These are phyloP conservation scores for Pterulicium gracile DNA, from an alignment of 1,284 basidiomycete genomes.

Conservation along the genomic window DNA sequence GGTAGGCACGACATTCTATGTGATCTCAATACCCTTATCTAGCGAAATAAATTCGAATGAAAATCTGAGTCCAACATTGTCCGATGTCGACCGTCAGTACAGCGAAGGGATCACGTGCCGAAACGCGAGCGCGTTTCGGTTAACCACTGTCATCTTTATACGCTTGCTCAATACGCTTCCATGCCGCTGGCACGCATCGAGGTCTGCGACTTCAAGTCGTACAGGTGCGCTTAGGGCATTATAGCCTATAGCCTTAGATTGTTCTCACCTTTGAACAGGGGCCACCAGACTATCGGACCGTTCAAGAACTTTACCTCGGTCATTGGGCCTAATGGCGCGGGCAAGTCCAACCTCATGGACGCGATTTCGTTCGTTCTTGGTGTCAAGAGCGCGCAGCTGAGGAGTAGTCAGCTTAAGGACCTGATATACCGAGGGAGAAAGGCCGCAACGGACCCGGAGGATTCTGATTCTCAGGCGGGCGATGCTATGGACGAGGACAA, in stretches of 20 bases:
- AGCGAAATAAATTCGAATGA: too few relatives aligned
- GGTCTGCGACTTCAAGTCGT: slow-evolving; percentile 91
- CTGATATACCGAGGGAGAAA: slow-evolving; percentile 88
- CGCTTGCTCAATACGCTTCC: too few relatives aligned
- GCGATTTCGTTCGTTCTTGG: slow-evolving; percentile 99
- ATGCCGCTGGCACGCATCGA: slow-evolving; percentile 79
- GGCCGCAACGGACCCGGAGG: slow-evolving; percentile 46
- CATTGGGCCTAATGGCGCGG: slow-evolving; percentile 98
- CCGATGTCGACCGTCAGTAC: too few relatives aligned
- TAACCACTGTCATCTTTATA: too few relatives aligned
- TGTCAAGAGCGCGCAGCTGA: slow-evolving; percentile 86
- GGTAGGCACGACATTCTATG: too few relatives aligned
- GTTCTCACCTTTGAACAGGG: slow-evolving; percentile 31
- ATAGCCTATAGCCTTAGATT: slow-evolving; percentile 5
- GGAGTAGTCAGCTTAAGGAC: slow-evolving; percentile 90
- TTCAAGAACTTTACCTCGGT: slow-evolving; percentile 91
- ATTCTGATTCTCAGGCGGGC: slow-evolving; percentile 36
- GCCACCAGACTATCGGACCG: slow-evolving; percentile 81
- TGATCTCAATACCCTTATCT: too few relatives aligned
- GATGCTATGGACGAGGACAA: slow-evolving; percentile 42
- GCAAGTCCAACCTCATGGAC: slow-evolving; percentile 99
- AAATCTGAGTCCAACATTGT: too few relatives aligned
- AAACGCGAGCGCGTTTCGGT: too few relatives aligned
- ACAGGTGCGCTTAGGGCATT: slow-evolving; percentile 49
- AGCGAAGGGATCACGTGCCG: too few relatives aligned